phyloP scores from a whole-genome alignment of 2,329 filamentous ascomycete genomes.

The Alternaria dauci region DNA sequence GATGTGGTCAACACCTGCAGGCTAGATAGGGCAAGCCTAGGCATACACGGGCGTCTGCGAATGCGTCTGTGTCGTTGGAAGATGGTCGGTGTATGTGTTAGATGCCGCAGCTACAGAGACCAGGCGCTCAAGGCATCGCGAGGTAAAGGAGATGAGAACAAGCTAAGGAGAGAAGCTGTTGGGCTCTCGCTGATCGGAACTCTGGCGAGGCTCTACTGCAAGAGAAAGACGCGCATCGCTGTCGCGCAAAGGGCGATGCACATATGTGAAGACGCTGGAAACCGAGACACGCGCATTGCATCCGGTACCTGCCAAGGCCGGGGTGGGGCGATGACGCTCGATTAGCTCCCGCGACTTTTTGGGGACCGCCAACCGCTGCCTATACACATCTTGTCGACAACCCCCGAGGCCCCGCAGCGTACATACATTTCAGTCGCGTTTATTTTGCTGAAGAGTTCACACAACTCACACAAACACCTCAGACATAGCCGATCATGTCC shows the following conservation, averaged over 20 bases:
- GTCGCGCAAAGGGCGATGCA: not conserved
- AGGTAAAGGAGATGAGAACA: not conserved
- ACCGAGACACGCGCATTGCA: not conserved
- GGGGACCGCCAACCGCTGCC: slow-evolving; percentile 14
- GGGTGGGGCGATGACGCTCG: slow-evolving; percentile 23
- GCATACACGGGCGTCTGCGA: not conserved
- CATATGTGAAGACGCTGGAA: not conserved
- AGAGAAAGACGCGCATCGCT: not conserved
- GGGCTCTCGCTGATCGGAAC: not conserved
- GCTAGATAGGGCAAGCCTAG: not conserved
- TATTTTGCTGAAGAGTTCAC: not conserved
- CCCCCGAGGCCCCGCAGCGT: not conserved
- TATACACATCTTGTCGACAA: not conserved
- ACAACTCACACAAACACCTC: not conserved
- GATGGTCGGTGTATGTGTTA: not conserved
- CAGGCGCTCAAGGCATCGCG: slow-evolving; percentile 32
- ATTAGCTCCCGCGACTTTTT: slow-evolving; percentile 34
- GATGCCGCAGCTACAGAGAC: slow-evolving; percentile 10
- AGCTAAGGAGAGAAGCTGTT: not conserved
- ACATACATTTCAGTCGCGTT: not conserved
- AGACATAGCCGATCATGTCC: slow-evolving; percentile 38
- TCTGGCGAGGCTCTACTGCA: not conserved
- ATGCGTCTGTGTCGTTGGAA: not conserved
- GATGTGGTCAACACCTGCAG: not conserved
- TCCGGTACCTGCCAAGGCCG: slow-evolving; percentile 22